These are phyloP conservation scores for Penicillium verhagenii DNA, from an alignment of 495 filamentous ascomycete genomes.

Conservation along the genomic window DNA sequence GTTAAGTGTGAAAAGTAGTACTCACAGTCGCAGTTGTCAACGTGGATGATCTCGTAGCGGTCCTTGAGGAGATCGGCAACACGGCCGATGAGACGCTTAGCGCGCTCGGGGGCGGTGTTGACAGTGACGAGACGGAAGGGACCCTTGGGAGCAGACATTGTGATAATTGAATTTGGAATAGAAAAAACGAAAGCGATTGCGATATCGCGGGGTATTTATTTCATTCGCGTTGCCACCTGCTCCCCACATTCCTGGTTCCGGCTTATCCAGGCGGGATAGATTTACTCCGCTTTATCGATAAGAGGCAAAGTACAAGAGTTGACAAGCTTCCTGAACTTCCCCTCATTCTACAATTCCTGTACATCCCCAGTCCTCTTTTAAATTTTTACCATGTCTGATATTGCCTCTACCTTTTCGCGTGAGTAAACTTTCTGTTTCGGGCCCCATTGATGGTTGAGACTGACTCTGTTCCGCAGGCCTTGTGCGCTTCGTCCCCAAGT, in stretches of 20 bases:
- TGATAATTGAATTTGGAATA: slow-evolving; percentile 6
- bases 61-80: slow-evolving; percentile 58
- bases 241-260: slow-evolving; percentile 23
- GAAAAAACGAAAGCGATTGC: not conserved
- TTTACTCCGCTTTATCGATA: slow-evolving; percentile 21
- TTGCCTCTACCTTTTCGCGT: slow-evolving; percentile 48
- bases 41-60: slow-evolving; percentile 57
- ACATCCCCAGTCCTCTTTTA: too few species aligned
- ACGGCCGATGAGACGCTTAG: slow-evolving; percentile 58
- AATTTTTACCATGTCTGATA: slow-evolving; percentile 36
- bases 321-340: not conserved
- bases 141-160: slow-evolving; percentile 51
- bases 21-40: slow-evolving; percentile 57
- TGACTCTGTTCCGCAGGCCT: slow-evolving; percentile 43
- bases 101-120: slow-evolving; percentile 66
- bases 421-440: slow-evolving; percentile 8
- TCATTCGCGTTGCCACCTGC: slow-evolving; percentile 12
- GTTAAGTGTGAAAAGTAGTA: not conserved
- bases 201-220: slow-evolving; percentile 20
- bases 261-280: slow-evolving; percentile 14
- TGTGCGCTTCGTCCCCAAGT: slow-evolving; percentile 59
- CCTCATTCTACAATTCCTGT: not conserved
- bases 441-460: not conserved
- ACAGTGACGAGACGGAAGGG: slow-evolving; percentile 65
- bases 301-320: slow-evolving; percentile 3